A percentile compares a stretch with the other conserved stretches of the same genome.
Evolutionary conservation across 148 eudicot species (phyloP).

Genomic region (Rhododendron kiyosumense): DNA sequence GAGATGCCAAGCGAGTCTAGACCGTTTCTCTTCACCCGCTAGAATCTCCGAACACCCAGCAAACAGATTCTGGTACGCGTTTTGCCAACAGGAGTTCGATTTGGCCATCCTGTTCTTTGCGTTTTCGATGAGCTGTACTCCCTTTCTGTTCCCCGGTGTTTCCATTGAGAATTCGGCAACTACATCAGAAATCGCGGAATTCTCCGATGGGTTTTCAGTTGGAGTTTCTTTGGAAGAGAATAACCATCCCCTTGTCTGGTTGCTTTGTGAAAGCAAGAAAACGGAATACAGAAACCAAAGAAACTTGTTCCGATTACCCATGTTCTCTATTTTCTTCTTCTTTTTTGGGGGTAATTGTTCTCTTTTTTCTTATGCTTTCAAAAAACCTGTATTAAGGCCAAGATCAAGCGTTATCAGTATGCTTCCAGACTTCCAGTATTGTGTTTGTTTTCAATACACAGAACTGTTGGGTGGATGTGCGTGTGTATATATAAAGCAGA

Average conservation of each 20-base stretch:
- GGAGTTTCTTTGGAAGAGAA: slow-evolving; percentile 22
- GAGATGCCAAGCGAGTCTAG: slow-evolving; percentile 73
- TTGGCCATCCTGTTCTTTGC: slow-evolving; percentile 37
- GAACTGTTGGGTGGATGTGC: background rate
- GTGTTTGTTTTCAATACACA: background rate
- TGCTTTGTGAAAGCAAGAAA: slow-evolving; percentile 15
- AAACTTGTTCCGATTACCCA: background rate
- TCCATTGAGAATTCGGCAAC: slow-evolving; percentile 54
- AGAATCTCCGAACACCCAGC: slow-evolving; percentile 57
- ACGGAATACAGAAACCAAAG: slow-evolving; percentile 1
- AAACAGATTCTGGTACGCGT: slow-evolving; percentile 52
- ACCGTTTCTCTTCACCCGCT: slow-evolving; percentile 55
- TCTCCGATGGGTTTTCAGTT: background rate
- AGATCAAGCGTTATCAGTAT: background rate
- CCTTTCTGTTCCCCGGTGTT: slow-evolving; percentile 34
- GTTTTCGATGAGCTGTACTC: slow-evolving; percentile 32
- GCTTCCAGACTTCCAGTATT: too few species aligned
- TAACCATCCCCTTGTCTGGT: slow-evolving; percentile 23
- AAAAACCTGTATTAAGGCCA: background rate
- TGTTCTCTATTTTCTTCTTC: background rate
- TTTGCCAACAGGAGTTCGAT: slow-evolving; percentile 52
- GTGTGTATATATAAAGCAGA: background rate
- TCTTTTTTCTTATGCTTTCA: background rate
- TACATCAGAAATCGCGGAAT: background rate
- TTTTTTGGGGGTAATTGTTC: too few species aligned